Conservation (phyloP, 176 grass and related monocot species). For the Rhynchospora breviuscula region DNA sequence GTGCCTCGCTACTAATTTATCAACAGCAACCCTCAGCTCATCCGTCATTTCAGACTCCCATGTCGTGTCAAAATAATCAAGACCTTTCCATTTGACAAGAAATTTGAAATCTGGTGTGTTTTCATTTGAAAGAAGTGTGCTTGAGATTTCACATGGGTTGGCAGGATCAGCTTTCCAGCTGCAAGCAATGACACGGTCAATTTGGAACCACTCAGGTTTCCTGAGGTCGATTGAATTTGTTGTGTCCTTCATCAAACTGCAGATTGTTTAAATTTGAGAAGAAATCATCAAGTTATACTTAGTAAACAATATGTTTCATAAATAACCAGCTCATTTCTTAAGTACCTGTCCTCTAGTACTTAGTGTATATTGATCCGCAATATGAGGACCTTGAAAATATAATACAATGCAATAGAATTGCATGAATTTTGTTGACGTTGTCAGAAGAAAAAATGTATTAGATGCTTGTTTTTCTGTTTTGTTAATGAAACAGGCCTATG, state of each 20-base stretch:
- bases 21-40: conserved; percentile 31
- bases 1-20: conserved; percentile 47
- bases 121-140: conserved; percentile 25
- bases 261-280: conserved; percentile 11
- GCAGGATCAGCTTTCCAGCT: conserved; percentile 28
- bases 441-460: no score
- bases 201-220: conserved; percentile 58
- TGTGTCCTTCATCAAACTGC: conserved; percentile 28
- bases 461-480: no score
- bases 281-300: background rate
- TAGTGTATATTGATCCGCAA: background rate
- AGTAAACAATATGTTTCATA: background rate
- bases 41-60: conserved; percentile 42
- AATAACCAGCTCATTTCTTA: background rate
- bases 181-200: conserved; percentile 56
- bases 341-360: background rate
- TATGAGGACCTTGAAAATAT: background rate
- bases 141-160: conserved; percentile 41
- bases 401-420: background rate
- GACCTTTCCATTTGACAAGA: conserved; percentile 67
- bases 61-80: conserved; percentile 67
- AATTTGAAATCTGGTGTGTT: conserved; percentile 34
- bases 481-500: no score
- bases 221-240: conserved; percentile 33
- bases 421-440: background rate